Evolutionary conservation across 2,329 filamentous ascomycete genomes (phyloP).

Genomic region (Neocatenulostroma microsporum): DNA sequence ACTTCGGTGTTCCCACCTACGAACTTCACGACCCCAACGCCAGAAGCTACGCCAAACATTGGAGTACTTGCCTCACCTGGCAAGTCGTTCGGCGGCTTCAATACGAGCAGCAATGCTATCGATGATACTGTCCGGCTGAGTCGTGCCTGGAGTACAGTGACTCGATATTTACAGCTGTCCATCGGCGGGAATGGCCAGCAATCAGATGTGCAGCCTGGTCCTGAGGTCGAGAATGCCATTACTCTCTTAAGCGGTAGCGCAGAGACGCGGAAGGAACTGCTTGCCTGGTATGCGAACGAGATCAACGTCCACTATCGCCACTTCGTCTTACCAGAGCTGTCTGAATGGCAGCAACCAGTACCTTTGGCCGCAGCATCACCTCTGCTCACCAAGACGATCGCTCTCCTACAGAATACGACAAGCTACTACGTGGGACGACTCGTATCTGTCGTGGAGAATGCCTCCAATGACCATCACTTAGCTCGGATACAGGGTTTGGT

Average conservation of each 20-base stretch:
- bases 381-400: slow-evolving; percentile 31
- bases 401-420: slow-evolving; percentile 31
- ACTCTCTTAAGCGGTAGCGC: slow-evolving; percentile 7
- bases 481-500: slow-evolving; percentile 26
- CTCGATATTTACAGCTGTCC: slow-evolving; percentile 30
- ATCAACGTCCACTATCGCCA: slow-evolving; percentile 36
- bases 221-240: slow-evolving; percentile 14
- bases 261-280: slow-evolving; percentile 23
- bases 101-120: slow-evolving; percentile 28
- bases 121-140: slow-evolving; percentile 32
- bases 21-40: slow-evolving; percentile 38
- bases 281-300: slow-evolving; percentile 42
- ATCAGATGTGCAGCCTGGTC: slow-evolving; percentile 1
- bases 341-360: slow-evolving; percentile 21
- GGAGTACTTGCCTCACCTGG: slow-evolving; percentile 32
- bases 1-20: slow-evolving; percentile 39
- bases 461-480: background rate
- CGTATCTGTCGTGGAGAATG: background rate
- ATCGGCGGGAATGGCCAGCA: slow-evolving; percentile 1
- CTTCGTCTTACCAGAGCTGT: slow-evolving; percentile 18
- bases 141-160: slow-evolving; percentile 41
- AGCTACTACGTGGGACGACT: slow-evolving; percentile 23
- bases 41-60: slow-evolving; percentile 37
- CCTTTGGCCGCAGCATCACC: slow-evolving; percentile 21
- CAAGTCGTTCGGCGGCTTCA: slow-evolving; percentile 34